These are phyloP conservation scores for Dendrobium nobile DNA, from an alignment of 106 monocot species.

Conservation along the genomic window DNA sequence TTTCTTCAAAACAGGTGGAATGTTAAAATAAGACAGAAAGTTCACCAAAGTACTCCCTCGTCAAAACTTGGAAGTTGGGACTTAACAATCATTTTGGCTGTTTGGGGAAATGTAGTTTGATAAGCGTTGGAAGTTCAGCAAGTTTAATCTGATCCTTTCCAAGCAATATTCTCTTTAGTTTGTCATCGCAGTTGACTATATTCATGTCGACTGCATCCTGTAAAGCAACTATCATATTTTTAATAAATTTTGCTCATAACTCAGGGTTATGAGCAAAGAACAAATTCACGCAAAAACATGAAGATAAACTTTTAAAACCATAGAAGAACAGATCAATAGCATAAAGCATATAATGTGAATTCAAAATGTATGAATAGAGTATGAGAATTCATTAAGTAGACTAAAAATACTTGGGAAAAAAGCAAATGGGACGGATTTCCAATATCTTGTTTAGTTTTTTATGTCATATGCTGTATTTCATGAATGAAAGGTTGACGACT, in stretches of 20 bases:
- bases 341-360: no score
- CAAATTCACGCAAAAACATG: neutral
- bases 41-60: neutral
- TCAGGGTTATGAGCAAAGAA: neutral
- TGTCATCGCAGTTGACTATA: slow-evolving; percentile 76
- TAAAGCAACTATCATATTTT: slow-evolving; percentile 9
- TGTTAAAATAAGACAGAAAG: neutral
- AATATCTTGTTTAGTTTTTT: no score
- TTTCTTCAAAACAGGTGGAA: neutral
- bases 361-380: no score
- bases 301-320: neutral
- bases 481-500: no score
- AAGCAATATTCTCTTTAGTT: slow-evolving; percentile 67
- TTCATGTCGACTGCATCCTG: slow-evolving; percentile 80
- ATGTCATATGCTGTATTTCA: no score
- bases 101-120: slow-evolving; percentile 77
- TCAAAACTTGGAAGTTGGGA: neutral
- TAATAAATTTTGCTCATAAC: neutral
- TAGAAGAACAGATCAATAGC: no score
- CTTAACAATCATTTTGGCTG: slow-evolving; percentile 23
- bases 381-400: no score
- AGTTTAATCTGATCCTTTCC: slow-evolving; percentile 70
- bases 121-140: slow-evolving; percentile 60
- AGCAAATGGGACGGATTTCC: no score
- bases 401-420: no score